These are phyloP conservation scores for Debaryomyces castellii DNA, from an alignment of 805 yeast genomes.

Conservation along the genomic window DNA sequence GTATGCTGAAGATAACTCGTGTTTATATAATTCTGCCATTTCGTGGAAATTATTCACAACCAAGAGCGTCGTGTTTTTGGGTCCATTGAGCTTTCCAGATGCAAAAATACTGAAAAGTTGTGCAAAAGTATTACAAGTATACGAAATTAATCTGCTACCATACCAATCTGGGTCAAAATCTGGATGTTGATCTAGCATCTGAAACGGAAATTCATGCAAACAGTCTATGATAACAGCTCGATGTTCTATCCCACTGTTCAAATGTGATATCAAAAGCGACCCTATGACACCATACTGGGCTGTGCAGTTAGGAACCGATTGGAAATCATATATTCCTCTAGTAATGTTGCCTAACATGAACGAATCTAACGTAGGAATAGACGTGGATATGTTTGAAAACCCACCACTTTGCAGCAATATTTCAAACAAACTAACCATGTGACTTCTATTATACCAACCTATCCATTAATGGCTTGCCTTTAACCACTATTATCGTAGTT, in stretches of 20 bases:
- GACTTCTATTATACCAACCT: background rate
- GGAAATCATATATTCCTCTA: conserved; percentile 34
- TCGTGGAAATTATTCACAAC: conserved; percentile 36
- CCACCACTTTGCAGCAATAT: conserved; percentile 25
- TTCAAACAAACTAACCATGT: conserved; percentile 33
- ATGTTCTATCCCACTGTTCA: conserved; percentile 11
- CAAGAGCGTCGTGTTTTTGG: conserved; percentile 15
- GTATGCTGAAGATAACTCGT: conserved; percentile 30
- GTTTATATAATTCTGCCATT: conserved; percentile 30
- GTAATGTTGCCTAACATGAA: conserved; percentile 13
- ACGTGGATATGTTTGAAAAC: conserved; percentile 26
- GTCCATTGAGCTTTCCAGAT: conserved; percentile 8
- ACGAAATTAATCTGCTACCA: conserved; percentile 10
- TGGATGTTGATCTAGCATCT: conserved; percentile 17
- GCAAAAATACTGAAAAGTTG: conserved; percentile 20
- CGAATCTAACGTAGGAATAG: conserved; percentile 27
- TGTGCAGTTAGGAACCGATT: conserved; percentile 32
- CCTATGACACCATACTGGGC: conserved; percentile 19
- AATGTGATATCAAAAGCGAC: conserved; percentile 28
- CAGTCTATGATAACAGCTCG: conserved; percentile 32
- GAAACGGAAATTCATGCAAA: conserved; percentile 29
- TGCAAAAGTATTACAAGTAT: conserved; percentile 26
- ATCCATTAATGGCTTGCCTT: background rate
- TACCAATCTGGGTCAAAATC: conserved; percentile 21
- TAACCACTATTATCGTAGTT: too few relatives aligned